Percentiles rank a stretch among this genome's conserved stretches.
phyloP scores from a whole-genome alignment of 805 yeast genomes.

The Kodamaea kaohsiungensis region DNA sequence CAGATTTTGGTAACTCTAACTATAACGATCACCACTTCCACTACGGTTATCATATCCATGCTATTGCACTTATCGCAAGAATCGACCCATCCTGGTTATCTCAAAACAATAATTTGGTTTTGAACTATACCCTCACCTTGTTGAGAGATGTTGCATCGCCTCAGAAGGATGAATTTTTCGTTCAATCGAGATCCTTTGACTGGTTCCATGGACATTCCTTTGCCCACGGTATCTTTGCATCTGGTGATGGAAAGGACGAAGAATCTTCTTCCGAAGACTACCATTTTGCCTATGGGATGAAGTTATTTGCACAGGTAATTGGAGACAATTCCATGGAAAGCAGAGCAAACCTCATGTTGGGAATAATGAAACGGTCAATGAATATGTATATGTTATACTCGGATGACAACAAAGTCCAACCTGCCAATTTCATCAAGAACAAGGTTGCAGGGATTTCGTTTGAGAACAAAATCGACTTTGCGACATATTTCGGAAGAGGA shows the following conservation, averaged over 20 bases:
- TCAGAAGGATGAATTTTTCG: slow-evolving; percentile 56
- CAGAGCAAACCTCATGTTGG: slow-evolving; percentile 61
- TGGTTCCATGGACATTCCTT: slow-evolving; percentile 80
- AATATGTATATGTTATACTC: slow-evolving; percentile 55
- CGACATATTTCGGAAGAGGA: slow-evolving; percentile 76
- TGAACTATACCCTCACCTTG: slow-evolving; percentile 55
- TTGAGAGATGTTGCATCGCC: slow-evolving; percentile 73
- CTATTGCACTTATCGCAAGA: slow-evolving; percentile 62
- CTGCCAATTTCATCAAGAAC: slow-evolving; percentile 55
- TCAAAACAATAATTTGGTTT: slow-evolving; percentile 31
- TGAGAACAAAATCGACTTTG: slow-evolving; percentile 71
- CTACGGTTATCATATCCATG: slow-evolving; percentile 72
- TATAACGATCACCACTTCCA: slow-evolving; percentile 80
- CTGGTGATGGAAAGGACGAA: slow-evolving; percentile 77
- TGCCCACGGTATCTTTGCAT: slow-evolving; percentile 70
- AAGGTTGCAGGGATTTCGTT: slow-evolving; percentile 73
- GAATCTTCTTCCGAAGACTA: slow-evolving; percentile 77
- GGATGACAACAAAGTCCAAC: slow-evolving; percentile 57
- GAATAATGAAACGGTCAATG: slow-evolving; percentile 55
- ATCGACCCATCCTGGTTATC: slow-evolving; percentile 48
- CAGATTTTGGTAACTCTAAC: slow-evolving; percentile 72
- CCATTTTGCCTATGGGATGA: slow-evolving; percentile 67
- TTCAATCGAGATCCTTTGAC: slow-evolving; percentile 67
- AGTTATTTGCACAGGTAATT: slow-evolving; percentile 60
- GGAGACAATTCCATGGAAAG: slow-evolving; percentile 53